phyloP scores from a whole-genome alignment of 140 eudicot species.

The Cichorium intybus region DNA sequence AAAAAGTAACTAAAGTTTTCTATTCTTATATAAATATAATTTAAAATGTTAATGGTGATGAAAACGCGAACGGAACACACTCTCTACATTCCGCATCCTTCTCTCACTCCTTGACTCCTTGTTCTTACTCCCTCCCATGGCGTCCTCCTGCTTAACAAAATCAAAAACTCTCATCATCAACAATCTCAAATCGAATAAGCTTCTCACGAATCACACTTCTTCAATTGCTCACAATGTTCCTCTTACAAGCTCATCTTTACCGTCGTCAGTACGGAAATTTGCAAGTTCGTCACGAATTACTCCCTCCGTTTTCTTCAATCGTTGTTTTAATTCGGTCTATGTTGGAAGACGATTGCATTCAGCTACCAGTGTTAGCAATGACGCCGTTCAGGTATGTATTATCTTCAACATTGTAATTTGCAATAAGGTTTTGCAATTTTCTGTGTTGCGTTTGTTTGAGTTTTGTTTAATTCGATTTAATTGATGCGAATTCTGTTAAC shows the following conservation, averaged over 20 bases:
- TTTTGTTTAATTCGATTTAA: background rate
- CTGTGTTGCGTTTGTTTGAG: slow-evolving; percentile 4
- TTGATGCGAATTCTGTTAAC: background rate
- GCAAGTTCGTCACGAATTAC: slow-evolving; percentile 5
- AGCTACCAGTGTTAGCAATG: slow-evolving; percentile 15
- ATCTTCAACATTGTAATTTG: slow-evolving; percentile 14
- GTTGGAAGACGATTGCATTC: slow-evolving; percentile 18
- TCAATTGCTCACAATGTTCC: background rate
- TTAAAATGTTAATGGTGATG: background rate
- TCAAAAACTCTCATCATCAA: slow-evolving; percentile 18
- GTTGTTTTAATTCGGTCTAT: background rate
- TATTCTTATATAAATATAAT: too few relatives aligned
- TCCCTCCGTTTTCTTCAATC: background rate
- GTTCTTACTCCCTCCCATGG: slow-evolving; percentile 19
- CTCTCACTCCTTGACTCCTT: background rate
- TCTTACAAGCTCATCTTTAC: slow-evolving; percentile 13
- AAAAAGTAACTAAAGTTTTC: too few relatives aligned
- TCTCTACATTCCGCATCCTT: background rate
- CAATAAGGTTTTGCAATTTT: background rate
- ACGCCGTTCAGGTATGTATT: slow-evolving; percentile 11
- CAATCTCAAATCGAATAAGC: slow-evolving; percentile 10
- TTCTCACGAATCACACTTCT: background rate
- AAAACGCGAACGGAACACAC: background rate
- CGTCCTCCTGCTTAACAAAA: slow-evolving; percentile 24
- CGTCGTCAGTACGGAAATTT: background rate